Evolutionary conservation across 2,329 filamentous ascomycete genomes (phyloP).

Genomic region (Colletotrichum sp.): DNA sequence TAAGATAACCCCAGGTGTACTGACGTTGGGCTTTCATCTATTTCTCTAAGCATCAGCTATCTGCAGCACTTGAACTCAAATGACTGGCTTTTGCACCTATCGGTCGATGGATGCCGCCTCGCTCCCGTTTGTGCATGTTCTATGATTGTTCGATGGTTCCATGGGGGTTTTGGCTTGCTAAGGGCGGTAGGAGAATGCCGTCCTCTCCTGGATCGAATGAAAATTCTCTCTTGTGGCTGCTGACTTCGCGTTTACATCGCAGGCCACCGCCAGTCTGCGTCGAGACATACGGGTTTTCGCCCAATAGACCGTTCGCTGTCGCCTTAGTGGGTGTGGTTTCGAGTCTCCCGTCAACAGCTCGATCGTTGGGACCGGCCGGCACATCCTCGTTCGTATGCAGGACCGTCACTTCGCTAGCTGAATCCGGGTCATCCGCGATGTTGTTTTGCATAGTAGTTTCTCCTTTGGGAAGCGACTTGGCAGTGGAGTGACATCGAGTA

Average conservation of each 20-base stretch:
- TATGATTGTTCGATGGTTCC: background rate
- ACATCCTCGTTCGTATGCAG: background rate
- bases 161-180: background rate
- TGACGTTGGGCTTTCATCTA: background rate
- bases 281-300: background rate
- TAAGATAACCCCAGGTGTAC: background rate
- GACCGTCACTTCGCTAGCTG: background rate
- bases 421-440: background rate
- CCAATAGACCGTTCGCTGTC: background rate
- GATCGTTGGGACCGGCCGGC: background rate
- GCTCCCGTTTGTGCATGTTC: background rate
- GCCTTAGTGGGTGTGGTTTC: background rate
- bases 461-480: background rate
- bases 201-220: constrained; percentile 33
- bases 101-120: background rate
- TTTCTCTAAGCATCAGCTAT: background rate
- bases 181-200: background rate
- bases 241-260: background rate
- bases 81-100: background rate
- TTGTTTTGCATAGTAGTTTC: background rate
- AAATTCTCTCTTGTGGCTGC: constrained; percentile 28
- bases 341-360: background rate
- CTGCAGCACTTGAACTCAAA: background rate
- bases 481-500: background rate
- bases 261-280: background rate